phyloP scores from a whole-genome alignment of 2,329 filamentous ascomycete species.

The Neoascochyta sp. region DNA sequence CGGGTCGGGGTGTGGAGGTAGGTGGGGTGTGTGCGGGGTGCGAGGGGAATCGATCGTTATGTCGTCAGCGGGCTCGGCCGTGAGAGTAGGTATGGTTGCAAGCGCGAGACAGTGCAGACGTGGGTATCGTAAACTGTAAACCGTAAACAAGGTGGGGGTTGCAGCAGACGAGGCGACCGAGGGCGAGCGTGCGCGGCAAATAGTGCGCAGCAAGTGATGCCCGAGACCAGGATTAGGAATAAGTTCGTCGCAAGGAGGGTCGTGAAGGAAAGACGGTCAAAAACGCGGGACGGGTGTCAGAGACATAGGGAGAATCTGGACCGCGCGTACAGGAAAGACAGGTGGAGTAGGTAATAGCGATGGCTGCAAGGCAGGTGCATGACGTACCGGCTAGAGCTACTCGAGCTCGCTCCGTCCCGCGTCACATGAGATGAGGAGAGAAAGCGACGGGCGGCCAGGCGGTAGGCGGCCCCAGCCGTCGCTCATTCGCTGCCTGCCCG shows the following conservation, averaged over 20 bases:
- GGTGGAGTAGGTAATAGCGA: conserved; percentile 18
- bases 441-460: too few species aligned
- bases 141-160: conserved; percentile 24
- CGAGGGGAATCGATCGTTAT: conserved; percentile 23
- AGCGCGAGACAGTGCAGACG: conserved; percentile 14
- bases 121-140: conserved; percentile 25
- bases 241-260: conserved; percentile 16
- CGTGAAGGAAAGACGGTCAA: conserved; percentile 19
- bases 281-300: conserved; percentile 11
- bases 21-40: conserved; percentile 16
- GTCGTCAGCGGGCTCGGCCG: too few species aligned
- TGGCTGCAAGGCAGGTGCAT: conserved; percentile 38
- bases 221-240: conserved; percentile 9
- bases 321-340: conserved; percentile 21
- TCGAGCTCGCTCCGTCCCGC: conserved; percentile 13
- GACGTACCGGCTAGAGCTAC: conserved; percentile 30
- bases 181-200: conserved; percentile 4
- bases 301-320: conserved; percentile 15
- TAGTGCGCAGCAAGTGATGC: conserved; percentile 11
- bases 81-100: too few species aligned
- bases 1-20: conserved; percentile 56
- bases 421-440: conserved; percentile 22
- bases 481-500: conserved; percentile 21
- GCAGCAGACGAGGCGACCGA: conserved; percentile 1
- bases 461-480: conserved; percentile 17